Evolutionary conservation across 306 rosid genomes (phyloP).

Genomic region (Lathyrus sativus): DNA sequence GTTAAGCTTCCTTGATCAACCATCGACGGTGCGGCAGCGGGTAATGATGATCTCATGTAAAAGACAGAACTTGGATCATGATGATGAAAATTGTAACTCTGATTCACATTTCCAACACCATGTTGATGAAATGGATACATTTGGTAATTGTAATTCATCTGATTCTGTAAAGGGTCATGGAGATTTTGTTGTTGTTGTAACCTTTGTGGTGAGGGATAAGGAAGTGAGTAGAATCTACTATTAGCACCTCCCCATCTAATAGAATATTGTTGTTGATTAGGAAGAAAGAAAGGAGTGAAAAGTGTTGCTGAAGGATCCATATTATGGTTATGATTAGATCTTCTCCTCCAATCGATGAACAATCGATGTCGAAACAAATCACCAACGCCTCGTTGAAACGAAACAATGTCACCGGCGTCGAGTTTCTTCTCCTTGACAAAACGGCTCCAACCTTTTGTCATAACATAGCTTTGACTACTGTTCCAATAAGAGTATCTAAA

Average conservation of each 20-base stretch:
- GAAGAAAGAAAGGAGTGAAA: conserved; percentile 47
- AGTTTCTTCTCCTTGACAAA: conserved; percentile 88
- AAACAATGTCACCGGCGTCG: conserved; percentile 82
- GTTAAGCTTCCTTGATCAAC: conserved; percentile 26
- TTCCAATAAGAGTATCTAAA: conserved; percentile 93
- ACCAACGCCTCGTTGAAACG: conserved; percentile 74
- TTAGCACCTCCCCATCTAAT: conserved; percentile 51
- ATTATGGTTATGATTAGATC: conserved; percentile 37
- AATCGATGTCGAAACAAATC: conserved; percentile 55
- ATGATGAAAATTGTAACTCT: conserved; percentile 21
- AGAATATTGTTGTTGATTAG: conserved; percentile 44
- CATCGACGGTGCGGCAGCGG: conserved; percentile 25
- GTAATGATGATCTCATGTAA: conserved; percentile 39
- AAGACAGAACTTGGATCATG: conserved; percentile 36
- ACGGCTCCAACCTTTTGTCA: conserved; percentile 95
- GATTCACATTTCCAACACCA: conserved; percentile 16
- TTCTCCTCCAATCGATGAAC: conserved; percentile 75
- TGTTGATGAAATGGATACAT: conserved; percentile 39
- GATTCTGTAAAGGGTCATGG: conserved; percentile 38
- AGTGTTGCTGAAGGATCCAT: conserved; percentile 28
- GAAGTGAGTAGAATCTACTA: conserved; percentile 52
- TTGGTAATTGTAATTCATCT: conserved; percentile 37
- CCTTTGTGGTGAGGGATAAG: conserved; percentile 36
- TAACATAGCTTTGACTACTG: conserved; percentile 92
- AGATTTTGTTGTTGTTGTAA: conserved; percentile 25